These are phyloP conservation scores for Ochromonas danica DNA, from an alignment of 108 stramenopile species.

Conservation along the genomic window DNA sequence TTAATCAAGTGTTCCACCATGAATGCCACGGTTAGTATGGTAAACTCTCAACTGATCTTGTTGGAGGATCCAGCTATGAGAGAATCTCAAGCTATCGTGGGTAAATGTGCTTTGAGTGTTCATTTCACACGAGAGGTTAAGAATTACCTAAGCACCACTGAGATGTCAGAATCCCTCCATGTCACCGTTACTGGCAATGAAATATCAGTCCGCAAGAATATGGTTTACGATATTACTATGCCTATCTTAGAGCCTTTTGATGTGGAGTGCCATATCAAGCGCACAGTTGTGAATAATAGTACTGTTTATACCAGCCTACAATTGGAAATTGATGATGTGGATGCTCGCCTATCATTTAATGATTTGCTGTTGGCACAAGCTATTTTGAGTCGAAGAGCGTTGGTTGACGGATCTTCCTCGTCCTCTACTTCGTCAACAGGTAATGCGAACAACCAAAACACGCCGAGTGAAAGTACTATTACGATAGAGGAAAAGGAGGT, in stretches of 20 bases:
- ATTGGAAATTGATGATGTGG: background rate
- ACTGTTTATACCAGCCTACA: background rate
- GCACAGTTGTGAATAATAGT: background rate
- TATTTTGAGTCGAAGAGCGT: constrained; percentile 9
- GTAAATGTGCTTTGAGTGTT: background rate
- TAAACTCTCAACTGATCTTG: constrained; percentile 18
- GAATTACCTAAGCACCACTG: background rate
- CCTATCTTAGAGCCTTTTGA: constrained; percentile 5
- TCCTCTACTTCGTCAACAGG: too few species aligned
- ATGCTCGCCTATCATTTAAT: background rate
- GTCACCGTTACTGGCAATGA: background rate
- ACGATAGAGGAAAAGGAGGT: background rate
- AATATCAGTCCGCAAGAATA: background rate
- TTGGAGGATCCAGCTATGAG: constrained; percentile 21
- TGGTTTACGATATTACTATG: background rate
- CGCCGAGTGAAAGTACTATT: background rate
- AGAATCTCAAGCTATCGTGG: constrained; percentile 24
- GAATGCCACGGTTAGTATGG: constrained; percentile 13
- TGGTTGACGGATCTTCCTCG: background rate
- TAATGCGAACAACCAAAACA: too few species aligned
- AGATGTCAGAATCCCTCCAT: constrained; percentile 20
- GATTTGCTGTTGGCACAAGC: constrained; percentile 18
- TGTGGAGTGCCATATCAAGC: background rate
- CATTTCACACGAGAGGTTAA: constrained; percentile 16
- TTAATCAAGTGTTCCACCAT: background rate